phyloP scores from a whole-genome alignment of 1,284 basidiomycete species.

The Pholiota adiposa region DNA sequence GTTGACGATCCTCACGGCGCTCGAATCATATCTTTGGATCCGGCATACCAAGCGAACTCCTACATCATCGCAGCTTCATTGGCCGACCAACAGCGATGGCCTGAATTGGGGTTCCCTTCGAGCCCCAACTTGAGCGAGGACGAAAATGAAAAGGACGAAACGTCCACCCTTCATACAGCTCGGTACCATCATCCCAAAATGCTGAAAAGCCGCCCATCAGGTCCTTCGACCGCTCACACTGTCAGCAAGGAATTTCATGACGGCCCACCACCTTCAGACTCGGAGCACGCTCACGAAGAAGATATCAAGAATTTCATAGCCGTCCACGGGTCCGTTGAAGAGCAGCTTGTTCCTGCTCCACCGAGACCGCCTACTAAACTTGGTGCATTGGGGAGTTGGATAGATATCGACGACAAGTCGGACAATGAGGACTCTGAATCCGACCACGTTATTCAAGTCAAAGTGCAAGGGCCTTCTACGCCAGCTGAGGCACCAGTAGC shows the following conservation, averaged over 20 bases:
- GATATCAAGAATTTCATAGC: slow-evolving; percentile 40
- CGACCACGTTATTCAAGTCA: slow-evolving; percentile 34
- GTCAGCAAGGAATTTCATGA: neutral
- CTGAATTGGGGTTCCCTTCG: slow-evolving; percentile 72
- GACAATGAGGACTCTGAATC: slow-evolving; percentile 17
- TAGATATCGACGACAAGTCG: slow-evolving; percentile 24
- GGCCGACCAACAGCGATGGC: slow-evolving; percentile 81
- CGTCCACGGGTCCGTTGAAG: slow-evolving; percentile 34
- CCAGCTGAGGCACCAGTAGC: slow-evolving; percentile 46
- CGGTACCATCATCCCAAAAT: slow-evolving; percentile 84
- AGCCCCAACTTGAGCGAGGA: slow-evolving; percentile 63
- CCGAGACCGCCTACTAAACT: slow-evolving; percentile 24
- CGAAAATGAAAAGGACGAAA: slow-evolving; percentile 62
- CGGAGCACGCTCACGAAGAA: neutral
- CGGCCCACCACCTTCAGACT: neutral
- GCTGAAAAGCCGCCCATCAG: slow-evolving; percentile 54
- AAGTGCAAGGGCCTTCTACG: slow-evolving; percentile 42
- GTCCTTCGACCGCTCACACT: neutral
- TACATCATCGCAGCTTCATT: slow-evolving; percentile 82
- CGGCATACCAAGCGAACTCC: slow-evolving; percentile 74
- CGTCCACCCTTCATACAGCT: slow-evolving; percentile 58
- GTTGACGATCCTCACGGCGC: slow-evolving; percentile 85
- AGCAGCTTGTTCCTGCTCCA: slow-evolving; percentile 30
- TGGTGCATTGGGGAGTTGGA: slow-evolving; percentile 32
- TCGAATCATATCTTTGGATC: slow-evolving; percentile 79